A percentile compares a stretch with the other conserved stretches of the same genome.
These are phyloP conservation scores for Waltergamsia citrina DNA, from an alignment of 2,329 filamentous ascomycete species.

Conservation along the genomic window DNA sequence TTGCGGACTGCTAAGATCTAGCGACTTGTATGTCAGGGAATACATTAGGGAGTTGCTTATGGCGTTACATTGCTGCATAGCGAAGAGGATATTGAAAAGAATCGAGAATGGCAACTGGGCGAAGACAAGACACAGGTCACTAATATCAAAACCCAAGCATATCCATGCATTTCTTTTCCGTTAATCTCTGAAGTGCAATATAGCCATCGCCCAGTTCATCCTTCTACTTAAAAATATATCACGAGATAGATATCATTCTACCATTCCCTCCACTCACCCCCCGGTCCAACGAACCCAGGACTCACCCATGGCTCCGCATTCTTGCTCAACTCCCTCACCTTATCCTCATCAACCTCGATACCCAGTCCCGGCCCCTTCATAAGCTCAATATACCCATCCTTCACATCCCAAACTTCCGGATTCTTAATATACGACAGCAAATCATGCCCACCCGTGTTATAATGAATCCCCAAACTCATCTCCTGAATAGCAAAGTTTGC, in stretches of 20 bases:
- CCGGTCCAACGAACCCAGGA: slow-evolving; percentile 58
- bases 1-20: background rate
- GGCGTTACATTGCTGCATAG: too few species aligned
- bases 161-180: too few species aligned
- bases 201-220: too few species aligned
- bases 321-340: slow-evolving; percentile 48
- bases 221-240: too few species aligned
- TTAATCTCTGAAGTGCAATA: too few species aligned
- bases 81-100: too few species aligned
- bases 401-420: slow-evolving; percentile 54
- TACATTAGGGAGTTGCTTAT: background rate
- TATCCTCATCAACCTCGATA: slow-evolving; percentile 62
- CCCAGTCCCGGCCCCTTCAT: slow-evolving; percentile 46
- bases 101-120: too few species aligned
- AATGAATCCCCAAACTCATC: slow-evolving; percentile 74
- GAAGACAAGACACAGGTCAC: too few species aligned
- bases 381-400: slow-evolving; percentile 55
- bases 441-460: slow-evolving; percentile 57
- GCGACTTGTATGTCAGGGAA: too few species aligned
- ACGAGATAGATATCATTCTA: too few species aligned
- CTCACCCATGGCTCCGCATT: slow-evolving; percentile 54
- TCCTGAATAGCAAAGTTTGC: slow-evolving; percentile 67
- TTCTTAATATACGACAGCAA: slow-evolving; percentile 58
- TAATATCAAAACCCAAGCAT: too few species aligned
- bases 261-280: slow-evolving; percentile 61